Percentiles rank a stretch among this genome's conserved stretches.
These are phyloP conservation scores for Pelargonium citronellum DNA, from an alignment of 441 rosid genomes.

Conservation along the genomic window DNA sequence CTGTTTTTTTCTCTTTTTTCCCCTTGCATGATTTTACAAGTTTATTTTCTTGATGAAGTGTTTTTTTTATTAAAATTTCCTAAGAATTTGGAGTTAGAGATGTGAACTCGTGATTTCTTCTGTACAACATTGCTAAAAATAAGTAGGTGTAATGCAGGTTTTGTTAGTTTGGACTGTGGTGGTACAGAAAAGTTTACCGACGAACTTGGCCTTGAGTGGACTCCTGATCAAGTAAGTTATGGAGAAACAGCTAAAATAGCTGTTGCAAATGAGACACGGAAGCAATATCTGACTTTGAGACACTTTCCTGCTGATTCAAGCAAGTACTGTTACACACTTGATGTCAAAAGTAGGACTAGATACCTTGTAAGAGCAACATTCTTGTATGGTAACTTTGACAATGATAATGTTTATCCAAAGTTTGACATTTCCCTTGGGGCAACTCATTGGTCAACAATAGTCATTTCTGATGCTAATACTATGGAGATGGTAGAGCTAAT, in stretches of 20 bases:
- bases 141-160: conserved; percentile 43
- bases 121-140: not conserved
- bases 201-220: conserved; percentile 75
- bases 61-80: not conserved
- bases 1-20: too few relatives aligned
- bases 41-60: not conserved
- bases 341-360: conserved; percentile 62
- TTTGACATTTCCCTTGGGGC: conserved; percentile 86
- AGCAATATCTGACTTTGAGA: conserved; percentile 65
- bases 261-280: conserved; percentile 51
- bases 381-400: conserved; percentile 82
- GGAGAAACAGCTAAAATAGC: conserved; percentile 65
- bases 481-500: conserved; percentile 69
- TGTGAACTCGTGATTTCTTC: not conserved
- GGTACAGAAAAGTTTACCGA: conserved; percentile 63
- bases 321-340: conserved; percentile 79
- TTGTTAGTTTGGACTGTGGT: conserved; percentile 90
- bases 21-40: too few relatives aligned
- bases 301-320: conserved; percentile 88
- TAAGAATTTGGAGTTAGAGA: not conserved
- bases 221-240: conserved; percentile 41
- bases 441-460: conserved; percentile 93
- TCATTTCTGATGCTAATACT: conserved; percentile 60
- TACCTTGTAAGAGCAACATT: conserved; percentile 87
- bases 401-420: conserved; percentile 77